Evolutionary conservation across 768 basidiomycete genomes (phyloP), one percentile per base, ranked within the genome.

Genomic region (Cystobasidium onofrii): DNA sequence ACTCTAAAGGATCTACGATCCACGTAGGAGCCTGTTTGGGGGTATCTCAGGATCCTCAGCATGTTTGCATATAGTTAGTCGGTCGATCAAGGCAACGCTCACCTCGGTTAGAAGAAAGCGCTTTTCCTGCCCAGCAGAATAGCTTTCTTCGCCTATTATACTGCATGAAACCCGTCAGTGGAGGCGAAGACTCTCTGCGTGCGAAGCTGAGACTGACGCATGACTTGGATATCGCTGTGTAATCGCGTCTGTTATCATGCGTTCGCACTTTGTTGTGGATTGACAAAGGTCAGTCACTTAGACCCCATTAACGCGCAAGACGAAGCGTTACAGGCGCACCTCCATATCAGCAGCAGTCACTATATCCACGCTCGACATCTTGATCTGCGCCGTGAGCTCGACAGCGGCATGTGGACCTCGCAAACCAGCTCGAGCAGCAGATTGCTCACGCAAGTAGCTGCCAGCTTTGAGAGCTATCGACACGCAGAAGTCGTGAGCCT

Each of bases 111-210:
- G 73, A 20, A 78, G 63, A 75, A 77, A 78, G 17, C 76, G 75
- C 71, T 76, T 78, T 62, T 77, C 77, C 64, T 77, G 73, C 0
- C 78, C 78, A 0, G 76, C 78, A 23, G 76, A 77, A 61, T 78
- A 78, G 57, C 64, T 74, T 70, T 78, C 78, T 27, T 78, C 78
- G 1, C 76, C 78, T 25, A 78, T 78, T 41, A 78, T 76, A 60
- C 76, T 78, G 74, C 18, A 52, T 25, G 27, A 39, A 36, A 39
- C 9, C 1, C 29, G 65, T 52, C 65, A 52, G 46, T 52, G 44
- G 25, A 2, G 10, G 33, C 10, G 33, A 20, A 31, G 23, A 17
- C 62, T 15, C 27, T 55, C 54, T 20, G 31, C 9, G n/a, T 20
- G 15, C 69, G 34, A 31, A 57, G 55, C 29, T 33, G 9, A 15